Conservation (phyloP, 306 rosid species). For the Fragaria nilgerrensis region DNA sequence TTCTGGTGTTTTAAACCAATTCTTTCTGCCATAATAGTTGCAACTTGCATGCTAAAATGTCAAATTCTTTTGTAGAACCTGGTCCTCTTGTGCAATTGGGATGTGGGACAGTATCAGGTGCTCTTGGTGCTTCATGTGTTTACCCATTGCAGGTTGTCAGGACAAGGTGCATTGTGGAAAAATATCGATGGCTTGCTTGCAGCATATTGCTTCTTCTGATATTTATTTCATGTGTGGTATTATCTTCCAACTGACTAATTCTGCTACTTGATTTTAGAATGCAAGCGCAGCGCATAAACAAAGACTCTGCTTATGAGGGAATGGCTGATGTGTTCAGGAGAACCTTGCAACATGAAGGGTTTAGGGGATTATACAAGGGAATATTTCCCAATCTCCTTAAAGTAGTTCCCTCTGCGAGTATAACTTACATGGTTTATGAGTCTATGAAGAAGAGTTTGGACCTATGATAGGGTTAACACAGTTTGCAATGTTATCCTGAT, state of each 20-base stretch:
- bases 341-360: constrained; percentile 69
- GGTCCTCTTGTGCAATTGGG: constrained; percentile 86
- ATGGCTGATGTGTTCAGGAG: constrained; percentile 75
- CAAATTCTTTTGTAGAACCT: constrained; percentile 49
- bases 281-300: constrained; percentile 60
- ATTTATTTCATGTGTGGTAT: constrained; percentile 13
- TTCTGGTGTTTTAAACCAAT: constrained; percentile 29
- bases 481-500: constrained; percentile 25
- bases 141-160: constrained; percentile 84
- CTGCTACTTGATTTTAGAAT: constrained; percentile 50
- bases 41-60: constrained; percentile 25
- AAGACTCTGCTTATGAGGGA: constrained; percentile 43
- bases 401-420: constrained; percentile 88
- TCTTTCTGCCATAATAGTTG: constrained; percentile 24
- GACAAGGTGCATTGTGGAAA: constrained; percentile 57
- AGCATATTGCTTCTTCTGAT: constrained; percentile 18
- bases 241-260: constrained; percentile 17
- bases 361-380: constrained; percentile 83
- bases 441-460: constrained; percentile 67
- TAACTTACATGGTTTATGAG: constrained; percentile 81
- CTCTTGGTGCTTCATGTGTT: constrained; percentile 90
- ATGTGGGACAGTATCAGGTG: constrained; percentile 89
- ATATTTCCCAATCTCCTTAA: constrained; percentile 77
- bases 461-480: constrained; percentile 44
- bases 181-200: constrained; percentile 16